Conservation (phyloP, 345 rosid species). For the Salix koriyanagi region DNA sequence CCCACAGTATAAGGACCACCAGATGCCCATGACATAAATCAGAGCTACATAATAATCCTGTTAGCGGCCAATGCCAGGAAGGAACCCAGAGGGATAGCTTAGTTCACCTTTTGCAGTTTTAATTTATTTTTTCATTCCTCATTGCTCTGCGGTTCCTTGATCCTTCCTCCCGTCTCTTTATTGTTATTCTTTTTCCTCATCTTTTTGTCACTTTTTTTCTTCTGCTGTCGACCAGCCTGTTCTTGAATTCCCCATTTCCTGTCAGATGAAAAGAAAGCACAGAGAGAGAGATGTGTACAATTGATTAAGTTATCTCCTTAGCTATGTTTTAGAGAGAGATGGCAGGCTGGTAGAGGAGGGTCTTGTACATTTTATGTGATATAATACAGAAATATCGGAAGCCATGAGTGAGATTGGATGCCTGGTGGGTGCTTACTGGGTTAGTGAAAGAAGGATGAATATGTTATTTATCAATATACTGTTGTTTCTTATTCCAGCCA, state of each 20-base stretch:
- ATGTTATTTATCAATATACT: slow-evolving; percentile 35
- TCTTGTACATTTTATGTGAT: slow-evolving; percentile 50
- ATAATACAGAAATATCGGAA: slow-evolving; percentile 44
- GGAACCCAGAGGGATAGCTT: slow-evolving; percentile 50
- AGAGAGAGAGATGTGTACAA: slow-evolving; percentile 34
- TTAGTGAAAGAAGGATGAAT: slow-evolving; percentile 43
- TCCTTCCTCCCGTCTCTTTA: slow-evolving; percentile 19
- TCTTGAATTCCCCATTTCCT: slow-evolving; percentile 34
- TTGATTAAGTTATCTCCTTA: slow-evolving; percentile 26
- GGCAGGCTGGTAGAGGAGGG: slow-evolving; percentile 41
- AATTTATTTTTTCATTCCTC: slow-evolving; percentile 65
- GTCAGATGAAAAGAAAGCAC: neutral
- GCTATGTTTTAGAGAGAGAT: slow-evolving; percentile 11
- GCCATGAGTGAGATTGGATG: slow-evolving; percentile 41
- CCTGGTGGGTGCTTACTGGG: slow-evolving; percentile 51
- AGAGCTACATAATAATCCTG: slow-evolving; percentile 37
- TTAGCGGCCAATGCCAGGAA: slow-evolving; percentile 33
- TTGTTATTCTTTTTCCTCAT: neutral
- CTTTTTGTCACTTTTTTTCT: slow-evolving; percentile 8
- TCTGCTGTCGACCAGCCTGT: slow-evolving; percentile 42
- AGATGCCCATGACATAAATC: slow-evolving; percentile 49
- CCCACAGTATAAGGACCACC: slow-evolving; percentile 33
- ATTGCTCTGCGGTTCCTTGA: slow-evolving; percentile 45
- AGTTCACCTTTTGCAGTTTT: slow-evolving; percentile 42
- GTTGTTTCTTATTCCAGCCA: slow-evolving; percentile 37